Base-by-base conservation (phyloP, 176 grass and related monocot genomes). In the Poa pratensis region DNA sequence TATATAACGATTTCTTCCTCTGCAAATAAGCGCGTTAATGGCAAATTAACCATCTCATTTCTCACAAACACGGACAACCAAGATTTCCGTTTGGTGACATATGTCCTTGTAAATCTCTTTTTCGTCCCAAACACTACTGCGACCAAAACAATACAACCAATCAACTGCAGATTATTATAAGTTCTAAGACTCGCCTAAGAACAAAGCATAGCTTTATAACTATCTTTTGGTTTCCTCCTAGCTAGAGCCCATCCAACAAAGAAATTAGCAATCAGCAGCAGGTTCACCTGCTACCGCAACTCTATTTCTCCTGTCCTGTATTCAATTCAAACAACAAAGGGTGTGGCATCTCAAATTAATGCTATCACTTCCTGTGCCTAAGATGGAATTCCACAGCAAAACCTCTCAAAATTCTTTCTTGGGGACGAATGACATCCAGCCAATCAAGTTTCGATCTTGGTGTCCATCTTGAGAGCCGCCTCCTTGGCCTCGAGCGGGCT, bases 401-500 rank as follows among this genome's bases (percentile, higher is more conserved):
- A 46, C 23, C 57, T 63, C 55, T 16, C 2, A 13, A 37, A 45
- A 63, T 20, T 79, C 77, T 46, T 74, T 51, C 15, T 50, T 49
- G 15, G n/a, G 40, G 30, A 68, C 32, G 69, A 27, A 9, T 13
- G 39, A 26, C 0, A 22, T 11, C 6, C 70, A 49, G 40, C 13
- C 70, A 49, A 15, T 79, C 15, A 80, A 48, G n/a, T 83, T 0
- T 84, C 57, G 62, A 86, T 83, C 78, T 77, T 87, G 20, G 89
- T 81, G 71, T 82, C 77, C 67, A 88, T 79, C 46, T 87, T 91
- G 30, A 94, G 83, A 19, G 78, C 70, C 8, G 69, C 71, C 23
- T 91, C 89, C 78, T 91, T 85, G 48, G 76, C 85, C 14, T 83
- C 26, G 3, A 94, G 82, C 70, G 89, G 92, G 28, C 39, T 87